Conservation (phyloP, 306 rosid genomes). For the Dryas octopetala region DNA sequence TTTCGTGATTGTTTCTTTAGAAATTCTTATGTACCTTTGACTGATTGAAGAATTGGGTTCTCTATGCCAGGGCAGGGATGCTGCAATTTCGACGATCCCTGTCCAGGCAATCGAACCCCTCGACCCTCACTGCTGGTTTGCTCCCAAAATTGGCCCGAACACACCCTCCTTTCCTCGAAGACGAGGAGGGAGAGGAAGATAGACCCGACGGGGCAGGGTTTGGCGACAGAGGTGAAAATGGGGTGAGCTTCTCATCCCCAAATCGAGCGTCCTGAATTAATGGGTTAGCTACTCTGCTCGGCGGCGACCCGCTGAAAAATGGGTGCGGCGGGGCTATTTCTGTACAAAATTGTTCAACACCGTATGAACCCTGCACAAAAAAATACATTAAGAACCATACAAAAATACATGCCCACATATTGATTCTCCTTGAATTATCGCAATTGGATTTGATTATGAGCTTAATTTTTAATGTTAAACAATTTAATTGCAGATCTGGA, state of each 20-base stretch:
- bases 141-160: constrained; percentile 65
- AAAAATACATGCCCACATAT: neutral
- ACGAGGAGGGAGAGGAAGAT: constrained; percentile 54
- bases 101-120: constrained; percentile 92
- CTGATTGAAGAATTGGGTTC: constrained; percentile 1
- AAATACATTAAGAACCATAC: neutral
- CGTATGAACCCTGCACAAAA: constrained; percentile 56
- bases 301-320: constrained; percentile 93
- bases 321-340: constrained; percentile 79
- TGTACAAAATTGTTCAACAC: constrained; percentile 51
- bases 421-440: neutral
- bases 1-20: constrained; percentile 15
- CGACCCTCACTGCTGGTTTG: constrained; percentile 79
- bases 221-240: constrained; percentile 42
- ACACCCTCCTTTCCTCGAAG: constrained; percentile 75
- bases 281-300: constrained; percentile 96
- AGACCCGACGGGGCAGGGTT: constrained; percentile 30
- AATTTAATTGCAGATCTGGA: neutral
- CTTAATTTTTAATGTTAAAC: neutral
- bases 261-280: constrained; percentile 88
- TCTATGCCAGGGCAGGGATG: constrained; percentile 86
- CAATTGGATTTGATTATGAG: no score
- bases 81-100: constrained; percentile 83
- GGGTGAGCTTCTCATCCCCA: constrained; percentile 63
- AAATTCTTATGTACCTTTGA: constrained; percentile 32